These are phyloP conservation scores for Entonaema liquescens DNA, from an alignment of 495 filamentous ascomycete species.

Conservation along the genomic window DNA sequence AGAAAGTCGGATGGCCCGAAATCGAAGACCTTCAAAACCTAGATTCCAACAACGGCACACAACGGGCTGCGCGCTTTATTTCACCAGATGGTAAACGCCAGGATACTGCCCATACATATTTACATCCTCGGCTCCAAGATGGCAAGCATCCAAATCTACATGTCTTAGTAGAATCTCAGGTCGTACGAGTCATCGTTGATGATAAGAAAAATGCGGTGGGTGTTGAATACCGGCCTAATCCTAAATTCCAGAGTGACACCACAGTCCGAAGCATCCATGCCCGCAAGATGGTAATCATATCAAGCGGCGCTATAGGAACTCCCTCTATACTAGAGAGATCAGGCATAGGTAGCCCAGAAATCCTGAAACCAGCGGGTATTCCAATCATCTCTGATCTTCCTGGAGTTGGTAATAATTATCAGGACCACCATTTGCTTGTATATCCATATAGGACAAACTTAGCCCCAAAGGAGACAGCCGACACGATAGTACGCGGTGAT, in stretches of 20 bases:
- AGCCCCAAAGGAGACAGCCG: constrained; percentile 42
- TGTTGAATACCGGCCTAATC: constrained; percentile 53
- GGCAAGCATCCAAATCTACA: constrained; percentile 56
- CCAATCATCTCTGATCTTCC: constrained; percentile 39
- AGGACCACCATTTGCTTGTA: constrained; percentile 53
- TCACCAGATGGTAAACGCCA: constrained; percentile 44
- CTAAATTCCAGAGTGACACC: constrained; percentile 14
- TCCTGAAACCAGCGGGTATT: constrained; percentile 37
- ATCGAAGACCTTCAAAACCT: constrained; percentile 35
- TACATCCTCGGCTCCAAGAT: constrained; percentile 53
- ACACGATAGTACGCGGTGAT: constrained; percentile 32
- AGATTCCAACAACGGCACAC: constrained; percentile 29
- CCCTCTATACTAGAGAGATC: constrained; percentile 64
- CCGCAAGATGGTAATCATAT: constrained; percentile 60
- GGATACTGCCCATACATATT: constrained; percentile 51
- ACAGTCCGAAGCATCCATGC: constrained; percentile 49
- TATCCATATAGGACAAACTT: constrained; percentile 43
- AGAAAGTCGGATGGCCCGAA: constrained; percentile 33
- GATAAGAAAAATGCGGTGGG: constrained; percentile 50
- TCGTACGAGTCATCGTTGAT: constrained; percentile 57
- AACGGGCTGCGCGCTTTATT: constrained; percentile 34
- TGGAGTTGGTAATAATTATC: constrained; percentile 51
- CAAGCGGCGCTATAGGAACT: constrained; percentile 57
- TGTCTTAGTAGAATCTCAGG: constrained; percentile 58
- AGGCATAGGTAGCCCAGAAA: constrained; percentile 55